These are phyloP conservation scores for Talaromyces adpressus DNA, from an alignment of 495 filamentous ascomycete genomes.

Conservation along the genomic window DNA sequence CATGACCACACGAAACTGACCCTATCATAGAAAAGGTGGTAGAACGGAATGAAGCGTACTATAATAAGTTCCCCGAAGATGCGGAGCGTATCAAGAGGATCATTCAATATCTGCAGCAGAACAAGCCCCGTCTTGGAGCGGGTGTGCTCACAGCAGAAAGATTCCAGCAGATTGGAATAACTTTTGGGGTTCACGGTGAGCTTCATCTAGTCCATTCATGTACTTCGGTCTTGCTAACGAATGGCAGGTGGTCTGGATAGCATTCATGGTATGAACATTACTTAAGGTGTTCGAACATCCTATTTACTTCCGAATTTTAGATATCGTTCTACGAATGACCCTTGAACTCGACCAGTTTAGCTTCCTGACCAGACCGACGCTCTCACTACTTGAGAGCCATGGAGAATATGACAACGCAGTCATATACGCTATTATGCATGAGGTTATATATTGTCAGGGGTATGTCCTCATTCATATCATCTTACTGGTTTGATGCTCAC, in stretches of 20 bases:
- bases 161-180: constrained; percentile 67
- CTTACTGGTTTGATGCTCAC: neutral
- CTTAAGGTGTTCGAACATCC: neutral
- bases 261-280: constrained; percentile 47
- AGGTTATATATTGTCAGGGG: constrained; percentile 72
- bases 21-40: constrained; percentile 45
- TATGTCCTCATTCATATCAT: constrained; percentile 14
- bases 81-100: constrained; percentile 61
- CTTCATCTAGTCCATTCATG: no score
- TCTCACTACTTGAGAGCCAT: constrained; percentile 56
- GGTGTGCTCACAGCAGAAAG: constrained; percentile 62
- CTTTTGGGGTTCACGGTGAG: constrained; percentile 70
- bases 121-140: constrained; percentile 52
- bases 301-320: constrained; percentile 19
- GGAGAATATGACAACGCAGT: constrained; percentile 65
- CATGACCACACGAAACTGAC: constrained; percentile 7
- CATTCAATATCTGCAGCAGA: constrained; percentile 50
- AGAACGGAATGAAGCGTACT: constrained; percentile 67
- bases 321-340: constrained; percentile 59
- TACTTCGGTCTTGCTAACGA: no score
- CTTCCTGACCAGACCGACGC: constrained; percentile 61
- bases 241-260: constrained; percentile 53
- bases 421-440: constrained; percentile 82
- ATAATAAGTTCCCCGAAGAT: constrained; percentile 80
- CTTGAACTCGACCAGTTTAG: constrained; percentile 67